Evolutionary conservation across 495 filamentous ascomycete species (phyloP), one percentile per base, ranked within the genome.

Genomic region (Daldinia childiae): DNA sequence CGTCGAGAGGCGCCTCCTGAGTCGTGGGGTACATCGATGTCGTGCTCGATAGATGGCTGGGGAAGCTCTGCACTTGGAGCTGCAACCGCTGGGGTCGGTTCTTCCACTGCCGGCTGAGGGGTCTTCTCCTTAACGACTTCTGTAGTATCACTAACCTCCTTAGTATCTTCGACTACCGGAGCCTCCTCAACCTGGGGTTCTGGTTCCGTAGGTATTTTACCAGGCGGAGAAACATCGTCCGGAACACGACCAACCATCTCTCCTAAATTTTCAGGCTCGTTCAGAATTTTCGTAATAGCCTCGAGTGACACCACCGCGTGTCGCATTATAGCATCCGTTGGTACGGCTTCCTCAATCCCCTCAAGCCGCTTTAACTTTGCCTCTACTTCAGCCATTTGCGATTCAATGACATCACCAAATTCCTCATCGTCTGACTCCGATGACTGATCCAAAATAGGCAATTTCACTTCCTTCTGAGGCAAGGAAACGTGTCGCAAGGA

Each of bases 401-500:
- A 66, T 54, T 84, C 80, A 45, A 87, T 84, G 34, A 84, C 83
- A 21, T 83, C 82, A 27, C 83, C 84, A 56, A 87, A 80, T 32
- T 86, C 84, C 51, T 87, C 83, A 26, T 85, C 84, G 15, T 81
- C 85, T n/a, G 84, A 86, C 43, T 85, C 84, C 3, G 82, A 81
- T 36, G 74, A 74, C 43, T 80, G 73, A 15, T 82, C 79, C 0
- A 73, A 52, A n/a, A 76, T 72, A 36, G 76, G 61, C 4, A 69
- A 26, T 7, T 66, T 63, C 4, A 58, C 45, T 64, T 79, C 76
- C 36, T 74, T 80, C 39, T 69, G 59, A 5, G 81, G 79, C 27
- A 80, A 29, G 7, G 71, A 68, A 50, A 76, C 58, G 56, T 26
- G 69, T 57, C 64, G 73, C n/a, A 63, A 39, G 34, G 57, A 27